A percentile compares a stretch with the other conserved stretches of the same genome.
Evolutionary conservation across 306 rosid genomes (phyloP).

Genomic region (Medicago lupulina): DNA sequence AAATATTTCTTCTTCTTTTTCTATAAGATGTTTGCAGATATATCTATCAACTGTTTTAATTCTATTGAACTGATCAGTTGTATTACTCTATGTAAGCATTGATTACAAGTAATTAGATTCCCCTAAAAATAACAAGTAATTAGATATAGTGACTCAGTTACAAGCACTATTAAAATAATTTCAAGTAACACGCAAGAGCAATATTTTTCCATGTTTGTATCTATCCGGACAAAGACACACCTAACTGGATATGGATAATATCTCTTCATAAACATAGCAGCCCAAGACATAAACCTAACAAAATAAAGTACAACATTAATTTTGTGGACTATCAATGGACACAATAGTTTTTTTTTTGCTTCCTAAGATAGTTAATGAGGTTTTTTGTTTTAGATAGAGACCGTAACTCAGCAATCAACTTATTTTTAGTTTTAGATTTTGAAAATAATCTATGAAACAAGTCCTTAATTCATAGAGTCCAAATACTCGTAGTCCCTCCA

Average conservation of each 20-base stretch:
- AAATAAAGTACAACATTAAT: neutral
- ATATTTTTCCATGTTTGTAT: conserved; percentile 6
- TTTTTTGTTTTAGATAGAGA: too few species aligned
- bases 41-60: conserved; percentile 5
- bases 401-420: too few species aligned
- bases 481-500: too few species aligned
- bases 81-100: conserved; percentile 20
- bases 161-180: conserved; percentile 3
- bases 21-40: neutral
- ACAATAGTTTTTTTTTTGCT: neutral
- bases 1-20: too few species aligned
- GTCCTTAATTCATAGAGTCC: too few species aligned
- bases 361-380: too few species aligned
- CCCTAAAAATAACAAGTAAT: too few species aligned
- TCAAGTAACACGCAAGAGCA: conserved; percentile 2
- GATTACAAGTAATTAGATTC: neutral
- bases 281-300: conserved; percentile 38
- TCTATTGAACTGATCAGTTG: conserved; percentile 27
- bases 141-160: conserved; percentile 8
- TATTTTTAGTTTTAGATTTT: too few species aligned
- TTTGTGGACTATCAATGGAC: neutral
- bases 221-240: neutral
- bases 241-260: conserved; percentile 14
- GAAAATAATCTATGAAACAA: too few species aligned
- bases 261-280: conserved; percentile 7